Evolutionary conservation across 441 rosid species (phyloP).

Genomic region (Melastoma candidum): DNA sequence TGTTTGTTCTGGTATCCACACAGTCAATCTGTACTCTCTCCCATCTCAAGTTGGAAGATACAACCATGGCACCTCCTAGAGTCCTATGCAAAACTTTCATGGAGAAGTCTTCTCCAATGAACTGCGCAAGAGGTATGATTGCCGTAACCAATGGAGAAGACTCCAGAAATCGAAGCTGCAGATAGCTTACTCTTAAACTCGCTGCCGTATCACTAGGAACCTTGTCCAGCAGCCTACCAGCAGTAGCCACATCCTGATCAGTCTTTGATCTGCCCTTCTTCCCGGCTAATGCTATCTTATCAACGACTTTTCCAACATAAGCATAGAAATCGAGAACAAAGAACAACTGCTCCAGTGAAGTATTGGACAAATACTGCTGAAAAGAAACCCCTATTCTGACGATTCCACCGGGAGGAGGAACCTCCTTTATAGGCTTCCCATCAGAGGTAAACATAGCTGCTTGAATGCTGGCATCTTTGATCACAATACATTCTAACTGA

Average conservation of each 20-base stretch:
- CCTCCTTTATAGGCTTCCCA: constrained; percentile 59
- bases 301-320: constrained; percentile 68
- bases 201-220: constrained; percentile 96
- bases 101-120: constrained; percentile 65
- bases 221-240: constrained; percentile 64
- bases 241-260: constrained; percentile 24
- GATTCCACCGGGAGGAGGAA: constrained; percentile 98
- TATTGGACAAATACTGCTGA: constrained; percentile 69
- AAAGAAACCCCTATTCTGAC: constrained; percentile 86
- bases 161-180: constrained; percentile 82
- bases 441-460: constrained; percentile 92
- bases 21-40: constrained; percentile 76
- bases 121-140: constrained; percentile 83
- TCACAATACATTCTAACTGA: constrained; percentile 79
- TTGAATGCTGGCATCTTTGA: constrained; percentile 56
- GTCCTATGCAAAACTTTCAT: constrained; percentile 87
- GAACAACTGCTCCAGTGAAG: constrained; percentile 94
- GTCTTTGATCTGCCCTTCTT: constrained; percentile 41
- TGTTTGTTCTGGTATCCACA: constrained; percentile 54
- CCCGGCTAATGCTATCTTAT: constrained; percentile 59
- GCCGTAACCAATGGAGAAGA: constrained; percentile 44
- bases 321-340: constrained; percentile 84
- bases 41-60: constrained; percentile 74
- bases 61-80: constrained; percentile 94
- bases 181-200: constrained; percentile 53